A percentile compares a stretch with the other conserved stretches of the same genome.
Conservation (phyloP, 768 basidiomycete species). For the Nevesoporus exiguus region DNA sequence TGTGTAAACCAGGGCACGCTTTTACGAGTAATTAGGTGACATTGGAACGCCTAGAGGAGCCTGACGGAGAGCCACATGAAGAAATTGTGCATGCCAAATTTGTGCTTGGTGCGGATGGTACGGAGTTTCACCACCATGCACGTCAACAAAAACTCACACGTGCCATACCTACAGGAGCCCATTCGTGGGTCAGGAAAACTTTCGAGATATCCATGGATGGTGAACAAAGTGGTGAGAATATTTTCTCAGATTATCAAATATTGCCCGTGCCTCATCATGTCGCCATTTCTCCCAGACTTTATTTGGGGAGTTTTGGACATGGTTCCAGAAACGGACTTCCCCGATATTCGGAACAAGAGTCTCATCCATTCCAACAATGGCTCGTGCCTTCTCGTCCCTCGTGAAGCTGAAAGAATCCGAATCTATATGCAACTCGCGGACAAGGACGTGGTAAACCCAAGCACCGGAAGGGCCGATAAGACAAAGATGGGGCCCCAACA, state of each 20-base stretch:
- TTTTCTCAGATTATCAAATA: neutral
- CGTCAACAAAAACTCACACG: neutral
- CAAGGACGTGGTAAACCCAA: conserved; percentile 33
- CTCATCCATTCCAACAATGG: conserved; percentile 51
- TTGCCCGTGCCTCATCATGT: neutral
- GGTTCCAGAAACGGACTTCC: conserved; percentile 49
- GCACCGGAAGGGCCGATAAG: conserved; percentile 42
- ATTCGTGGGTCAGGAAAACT: conserved; percentile 76
- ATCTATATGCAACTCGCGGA: conserved; percentile 52
- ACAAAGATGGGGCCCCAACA: conserved; percentile 35
- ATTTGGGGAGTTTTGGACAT: conserved; percentile 47
- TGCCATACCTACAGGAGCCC: conserved; percentile 49
- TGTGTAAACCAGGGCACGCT: neutral
- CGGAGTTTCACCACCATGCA: conserved; percentile 6
- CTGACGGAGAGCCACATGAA: conserved; percentile 35
- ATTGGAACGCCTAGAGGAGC: conserved; percentile 16
- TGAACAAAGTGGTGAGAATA: conserved; percentile 49
- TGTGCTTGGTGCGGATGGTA: conserved; percentile 74
- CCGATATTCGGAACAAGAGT: conserved; percentile 47
- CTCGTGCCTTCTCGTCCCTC: conserved; percentile 50
- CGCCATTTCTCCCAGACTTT: conserved; percentile 26
- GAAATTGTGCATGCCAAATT: conserved; percentile 71
- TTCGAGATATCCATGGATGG: conserved; percentile 72
- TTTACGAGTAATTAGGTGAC: conserved; percentile 20
- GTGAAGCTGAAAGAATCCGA: conserved; percentile 45